Evolutionary conservation across 495 filamentous ascomycete genomes (phyloP).

Genomic region (Tuber aestivum): DNA sequence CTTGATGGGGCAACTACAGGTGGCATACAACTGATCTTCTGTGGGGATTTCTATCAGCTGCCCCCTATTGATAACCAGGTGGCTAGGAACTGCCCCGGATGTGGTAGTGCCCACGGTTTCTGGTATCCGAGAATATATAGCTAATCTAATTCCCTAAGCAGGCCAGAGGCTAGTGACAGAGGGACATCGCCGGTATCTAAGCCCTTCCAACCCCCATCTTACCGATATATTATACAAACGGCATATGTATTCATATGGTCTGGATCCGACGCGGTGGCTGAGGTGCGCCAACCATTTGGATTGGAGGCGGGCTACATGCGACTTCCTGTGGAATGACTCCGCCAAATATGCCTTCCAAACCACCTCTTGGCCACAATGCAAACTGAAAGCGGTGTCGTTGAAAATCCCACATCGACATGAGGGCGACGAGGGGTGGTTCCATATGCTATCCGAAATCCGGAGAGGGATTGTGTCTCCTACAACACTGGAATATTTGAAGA

Average conservation of each 20-base stretch:
- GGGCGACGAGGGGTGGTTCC: not conserved
- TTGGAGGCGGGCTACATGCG: not conserved
- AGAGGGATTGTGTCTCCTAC: not conserved
- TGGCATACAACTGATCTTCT: not conserved
- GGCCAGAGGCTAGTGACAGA: not conserved
- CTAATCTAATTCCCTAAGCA: not conserved
- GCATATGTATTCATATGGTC: not conserved
- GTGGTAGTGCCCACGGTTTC: not conserved
- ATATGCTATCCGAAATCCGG: not conserved
- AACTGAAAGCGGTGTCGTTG: not conserved
- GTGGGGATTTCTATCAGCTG: not conserved
- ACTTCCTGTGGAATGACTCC: not conserved
- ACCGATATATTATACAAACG: not conserved
- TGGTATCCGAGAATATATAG: not conserved
- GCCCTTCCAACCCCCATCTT: not conserved
- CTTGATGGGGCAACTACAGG: not conserved
- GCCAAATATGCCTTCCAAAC: not conserved
- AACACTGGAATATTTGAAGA: not conserved
- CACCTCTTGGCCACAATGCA: not conserved
- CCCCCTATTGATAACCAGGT: not conserved
- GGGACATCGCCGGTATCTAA: not conserved
- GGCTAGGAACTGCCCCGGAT: not conserved
- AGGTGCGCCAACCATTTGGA: not conserved
- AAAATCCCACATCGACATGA: not conserved
- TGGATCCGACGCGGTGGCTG: not conserved